Percentiles rank a stretch among this genome's conserved stretches.
These are phyloP conservation scores for Phanerodontia chrysosporium DNA, from an alignment of 768 basidiomycete genomes.

Conservation along the genomic window DNA sequence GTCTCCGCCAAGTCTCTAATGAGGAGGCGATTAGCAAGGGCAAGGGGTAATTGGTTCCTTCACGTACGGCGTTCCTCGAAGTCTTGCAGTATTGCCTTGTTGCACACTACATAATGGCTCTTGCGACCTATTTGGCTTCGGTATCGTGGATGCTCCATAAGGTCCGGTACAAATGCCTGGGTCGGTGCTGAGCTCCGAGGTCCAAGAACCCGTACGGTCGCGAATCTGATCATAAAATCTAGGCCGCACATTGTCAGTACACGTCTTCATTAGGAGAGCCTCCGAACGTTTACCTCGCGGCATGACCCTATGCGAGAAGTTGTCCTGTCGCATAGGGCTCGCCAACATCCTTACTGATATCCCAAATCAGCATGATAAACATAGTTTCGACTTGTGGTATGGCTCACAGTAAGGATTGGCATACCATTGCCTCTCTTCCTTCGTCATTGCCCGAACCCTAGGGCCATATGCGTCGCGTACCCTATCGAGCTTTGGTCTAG, in stretches of 20 bases:
- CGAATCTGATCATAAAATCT: conserved; percentile 69
- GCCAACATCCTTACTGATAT: conserved; percentile 65
- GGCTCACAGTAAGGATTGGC: conserved; percentile 68
- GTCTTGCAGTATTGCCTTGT: conserved; percentile 43
- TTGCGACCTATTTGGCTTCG: conserved; percentile 21
- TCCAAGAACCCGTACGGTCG: conserved; percentile 36
- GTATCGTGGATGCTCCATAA: conserved; percentile 63
- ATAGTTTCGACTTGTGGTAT: neutral
- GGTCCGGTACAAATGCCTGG: conserved; percentile 45
- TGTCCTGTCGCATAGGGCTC: conserved; percentile 57
- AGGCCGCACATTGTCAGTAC: too few species aligned
- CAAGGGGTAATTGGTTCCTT: too few species aligned
- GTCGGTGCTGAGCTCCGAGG: conserved; percentile 20
- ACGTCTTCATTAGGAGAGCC: neutral
- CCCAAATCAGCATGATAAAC: too few species aligned
- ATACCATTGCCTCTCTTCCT: conserved; percentile 62
- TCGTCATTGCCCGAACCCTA: conserved; percentile 52
- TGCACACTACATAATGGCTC: conserved; percentile 58
- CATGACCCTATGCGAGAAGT: conserved; percentile 43
- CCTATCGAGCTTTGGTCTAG: conserved; percentile 3
- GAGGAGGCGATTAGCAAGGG: too few species aligned
- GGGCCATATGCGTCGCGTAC: neutral
- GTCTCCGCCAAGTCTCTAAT: neutral
- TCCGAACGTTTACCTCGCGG: conserved; percentile 47
- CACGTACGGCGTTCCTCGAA: conserved; percentile 14